These are phyloP conservation scores for Mycosarcoma mackinlayi DNA, from an alignment of 1,284 basidiomycete species.

Conservation along the genomic window DNA sequence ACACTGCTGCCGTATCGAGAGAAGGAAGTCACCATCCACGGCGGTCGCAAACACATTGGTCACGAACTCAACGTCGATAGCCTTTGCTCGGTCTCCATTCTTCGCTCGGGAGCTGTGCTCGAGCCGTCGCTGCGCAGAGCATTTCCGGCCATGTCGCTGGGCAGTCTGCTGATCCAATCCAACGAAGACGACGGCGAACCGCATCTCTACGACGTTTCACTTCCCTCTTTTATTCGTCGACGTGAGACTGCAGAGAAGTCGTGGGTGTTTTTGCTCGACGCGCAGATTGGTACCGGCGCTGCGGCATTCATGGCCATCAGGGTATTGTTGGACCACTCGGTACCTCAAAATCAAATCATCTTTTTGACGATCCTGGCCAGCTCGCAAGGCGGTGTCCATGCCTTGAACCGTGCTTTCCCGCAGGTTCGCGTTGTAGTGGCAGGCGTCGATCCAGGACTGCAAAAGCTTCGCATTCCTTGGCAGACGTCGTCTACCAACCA, in stretches of 20 bases:
- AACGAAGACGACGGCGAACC: conserved; percentile 87
- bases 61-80: conserved; percentile 75
- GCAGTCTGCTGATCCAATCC: conserved; percentile 87
- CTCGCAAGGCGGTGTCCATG: conserved; percentile 79
- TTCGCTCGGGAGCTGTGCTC: conserved; percentile 88
- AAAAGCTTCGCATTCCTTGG: conserved; percentile 54
- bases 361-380: conserved; percentile 84
- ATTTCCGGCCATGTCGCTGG: conserved; percentile 85
- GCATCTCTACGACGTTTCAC: conserved; percentile 81
- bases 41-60: conserved; percentile 77
- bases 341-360: conserved; percentile 76
- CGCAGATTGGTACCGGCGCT: conserved; percentile 94
- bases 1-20: conserved; percentile 79
- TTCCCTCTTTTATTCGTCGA: conserved; percentile 73
- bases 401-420: conserved; percentile 85
- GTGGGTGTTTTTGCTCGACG: conserved; percentile 91
- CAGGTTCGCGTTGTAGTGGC: conserved; percentile 63
- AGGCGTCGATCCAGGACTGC: conserved; percentile 61
- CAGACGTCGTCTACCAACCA: conserved; percentile 7
- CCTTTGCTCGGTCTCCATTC: conserved; percentile 84
- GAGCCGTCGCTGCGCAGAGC: conserved; percentile 90
- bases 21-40: conserved; percentile 74
- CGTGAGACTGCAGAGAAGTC: conserved; percentile 72
- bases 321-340: conserved; percentile 94
- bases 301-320: conserved; percentile 96